Conservation (phyloP, 1,284 basidiomycete genomes). For the Irpex lacteus region DNA sequence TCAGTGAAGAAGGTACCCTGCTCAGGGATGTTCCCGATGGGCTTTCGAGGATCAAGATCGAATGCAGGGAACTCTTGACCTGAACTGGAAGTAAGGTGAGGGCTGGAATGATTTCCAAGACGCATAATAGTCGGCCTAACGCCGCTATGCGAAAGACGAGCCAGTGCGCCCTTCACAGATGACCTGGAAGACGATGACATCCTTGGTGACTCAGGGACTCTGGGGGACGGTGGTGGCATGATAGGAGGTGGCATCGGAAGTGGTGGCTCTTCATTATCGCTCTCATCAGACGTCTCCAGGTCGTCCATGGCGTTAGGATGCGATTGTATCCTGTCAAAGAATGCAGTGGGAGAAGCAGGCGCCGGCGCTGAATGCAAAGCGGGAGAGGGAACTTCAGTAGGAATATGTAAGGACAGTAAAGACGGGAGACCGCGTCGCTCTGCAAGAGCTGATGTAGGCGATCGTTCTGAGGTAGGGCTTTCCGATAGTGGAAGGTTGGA, state of each 20-base stretch:
- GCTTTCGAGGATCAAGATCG: constrained; percentile 25
- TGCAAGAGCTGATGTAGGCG: constrained; percentile 15
- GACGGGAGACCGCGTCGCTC: constrained; percentile 24
- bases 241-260: constrained; percentile 20
- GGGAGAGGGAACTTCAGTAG: constrained; percentile 19
- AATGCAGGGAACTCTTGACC: constrained; percentile 19
- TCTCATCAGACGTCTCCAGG: constrained; percentile 54
- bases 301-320: constrained; percentile 72
- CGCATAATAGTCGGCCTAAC: constrained; percentile 33
- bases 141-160: constrained; percentile 1
- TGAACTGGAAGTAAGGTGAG: constrained; percentile 31
- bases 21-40: constrained; percentile 26
- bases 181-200: constrained; percentile 27
- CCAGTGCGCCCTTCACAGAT: constrained; percentile 6
- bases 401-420: constrained; percentile 26
- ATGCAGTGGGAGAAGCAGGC: constrained; percentile 58
- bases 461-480: constrained; percentile 9
- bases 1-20: constrained; percentile 13
- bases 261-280: constrained; percentile 37
- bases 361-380: constrained; percentile 48
- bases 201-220: constrained; percentile 24
- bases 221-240: neutral
- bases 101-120: constrained; percentile 38
- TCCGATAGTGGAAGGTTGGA: constrained; percentile 1
- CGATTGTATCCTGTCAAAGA: constrained; percentile 70